A percentile compares a stretch with the other conserved stretches of the same genome.
Conservation (phyloP, 768 basidiomycete genomes). For the Trametes cingulata region DNA sequence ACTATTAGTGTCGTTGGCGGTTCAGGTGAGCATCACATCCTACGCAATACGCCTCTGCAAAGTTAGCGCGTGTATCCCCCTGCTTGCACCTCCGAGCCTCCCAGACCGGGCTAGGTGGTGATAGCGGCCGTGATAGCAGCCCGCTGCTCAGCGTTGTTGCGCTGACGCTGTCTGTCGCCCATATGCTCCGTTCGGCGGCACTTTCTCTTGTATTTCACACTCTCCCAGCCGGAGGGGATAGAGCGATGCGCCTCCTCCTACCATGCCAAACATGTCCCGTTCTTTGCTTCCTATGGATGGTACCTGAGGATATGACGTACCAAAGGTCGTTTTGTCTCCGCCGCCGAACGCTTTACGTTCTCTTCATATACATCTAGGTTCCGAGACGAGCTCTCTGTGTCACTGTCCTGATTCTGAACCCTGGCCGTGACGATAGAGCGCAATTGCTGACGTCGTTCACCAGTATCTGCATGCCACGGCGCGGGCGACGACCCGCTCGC, state of each 20-base stretch:
- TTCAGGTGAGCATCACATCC: slow-evolving; percentile 62
- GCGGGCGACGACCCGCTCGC: slow-evolving; percentile 90
- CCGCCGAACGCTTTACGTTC: slow-evolving; percentile 3
- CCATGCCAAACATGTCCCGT: neutral
- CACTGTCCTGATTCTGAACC: slow-evolving; percentile 20
- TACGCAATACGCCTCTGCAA: neutral
- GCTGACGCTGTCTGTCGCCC: neutral
- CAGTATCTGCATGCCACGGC: slow-evolving; percentile 93
- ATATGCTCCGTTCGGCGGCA: neutral
- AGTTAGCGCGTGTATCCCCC: neutral
- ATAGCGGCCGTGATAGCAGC: neutral
- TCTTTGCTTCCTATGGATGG: neutral
- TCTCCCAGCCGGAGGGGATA: neutral
- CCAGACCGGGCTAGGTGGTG: neutral
- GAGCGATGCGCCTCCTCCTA: neutral
- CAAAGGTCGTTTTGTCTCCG: neutral
- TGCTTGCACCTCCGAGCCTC: neutral
- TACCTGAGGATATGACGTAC: slow-evolving; percentile 9
- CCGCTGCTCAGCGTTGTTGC: too few relatives aligned
- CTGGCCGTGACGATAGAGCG: neutral
- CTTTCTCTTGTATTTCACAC: neutral
- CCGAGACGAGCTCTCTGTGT: neutral
- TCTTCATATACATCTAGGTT: neutral
- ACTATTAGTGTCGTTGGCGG: slow-evolving; percentile 91
- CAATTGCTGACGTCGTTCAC: slow-evolving; percentile 8